phyloP scores from a whole-genome alignment of 1,139 yeast species.

The Lodderomyces oxycetoniae region DNA sequence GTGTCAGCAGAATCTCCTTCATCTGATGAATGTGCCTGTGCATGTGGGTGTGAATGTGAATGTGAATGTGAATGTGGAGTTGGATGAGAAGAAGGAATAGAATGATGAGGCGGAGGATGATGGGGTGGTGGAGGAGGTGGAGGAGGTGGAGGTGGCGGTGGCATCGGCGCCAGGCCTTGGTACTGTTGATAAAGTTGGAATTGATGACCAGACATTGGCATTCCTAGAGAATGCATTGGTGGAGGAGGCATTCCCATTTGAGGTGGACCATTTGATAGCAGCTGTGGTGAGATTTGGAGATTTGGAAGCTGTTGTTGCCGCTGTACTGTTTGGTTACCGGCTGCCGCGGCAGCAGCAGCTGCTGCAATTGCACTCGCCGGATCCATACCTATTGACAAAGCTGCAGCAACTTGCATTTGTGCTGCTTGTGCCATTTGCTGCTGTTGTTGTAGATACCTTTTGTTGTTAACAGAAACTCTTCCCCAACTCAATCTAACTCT shows the following conservation, averaged over 20 bases:
- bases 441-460: constrained; percentile 32
- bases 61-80: background rate
- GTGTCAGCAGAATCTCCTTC: constrained; percentile 9
- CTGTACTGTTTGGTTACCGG: constrained; percentile 16
- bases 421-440: constrained; percentile 30
- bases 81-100: too few species aligned
- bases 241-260: constrained; percentile 9
- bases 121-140: constrained; percentile 7
- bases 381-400: constrained; percentile 34
- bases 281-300: constrained; percentile 4
- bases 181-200: background rate
- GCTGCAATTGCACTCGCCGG: constrained; percentile 29
- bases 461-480: constrained; percentile 41
- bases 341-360: constrained; percentile 24
- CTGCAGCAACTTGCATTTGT: constrained; percentile 33
- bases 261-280: constrained; percentile 7
- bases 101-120: too few species aligned
- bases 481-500: constrained; percentile 92
- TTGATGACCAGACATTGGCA: background rate
- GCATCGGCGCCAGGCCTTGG: background rate
- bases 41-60: background rate
- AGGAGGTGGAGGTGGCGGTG: constrained; percentile 5
- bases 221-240: constrained; percentile 1
- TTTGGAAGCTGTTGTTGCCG: constrained; percentile 11
- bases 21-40: constrained; percentile 4